Base-by-base conservation (phyloP, 352 stramenopile species). In the Pythium guiyangense region DNA sequence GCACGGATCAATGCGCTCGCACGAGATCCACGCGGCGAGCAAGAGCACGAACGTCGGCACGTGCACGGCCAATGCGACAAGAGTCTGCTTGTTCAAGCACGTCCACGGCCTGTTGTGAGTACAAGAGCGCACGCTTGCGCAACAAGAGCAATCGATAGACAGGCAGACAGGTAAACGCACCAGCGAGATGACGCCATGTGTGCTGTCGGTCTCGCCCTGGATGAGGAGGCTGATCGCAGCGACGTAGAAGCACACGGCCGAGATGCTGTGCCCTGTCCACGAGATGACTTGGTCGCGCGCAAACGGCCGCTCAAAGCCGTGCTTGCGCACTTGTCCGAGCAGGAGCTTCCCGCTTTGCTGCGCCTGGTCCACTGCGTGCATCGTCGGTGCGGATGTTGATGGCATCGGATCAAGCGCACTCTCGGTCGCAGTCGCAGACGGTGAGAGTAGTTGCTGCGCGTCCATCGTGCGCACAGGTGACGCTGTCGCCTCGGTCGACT, bases 251-350 rank as follows among this genome's bases (percentile, higher is more conserved):
- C 74, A 77, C 25, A 75, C 31, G 1, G 80, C 79, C 4, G 80
- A 91, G 14, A 91, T 39, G 34, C 72, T 64, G 52, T 95, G 85
- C 12, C 83, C 81, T 4, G 70, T 56, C 70, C 81, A 91, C 1
- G 81, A 84, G 60, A 92, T 74, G 43, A 90, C 70, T 50, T 95
- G 85, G 53, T 95, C 85, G 20, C 74, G 71, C n/a, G 85, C 89
- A 49, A 76, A 86, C 18, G 85, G 85, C 4, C 64, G 63, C 53
- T 89, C 69, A 20, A 93, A 73, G 46, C 84, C 84, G 50, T 93
- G 89, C 63, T 60, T 73, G 26, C 84, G 84, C 62, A 84, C 73
- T 34, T 63, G 53, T 46, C 59, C 71, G 3, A 80, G 57, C 50
- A 73, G 45, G 25, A 67, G 42, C 37, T 64, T 64, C 25, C 46